These are phyloP conservation scores for Rhododendron henanense DNA, from an alignment of 148 eudicot genomes.

Conservation along the genomic window DNA sequence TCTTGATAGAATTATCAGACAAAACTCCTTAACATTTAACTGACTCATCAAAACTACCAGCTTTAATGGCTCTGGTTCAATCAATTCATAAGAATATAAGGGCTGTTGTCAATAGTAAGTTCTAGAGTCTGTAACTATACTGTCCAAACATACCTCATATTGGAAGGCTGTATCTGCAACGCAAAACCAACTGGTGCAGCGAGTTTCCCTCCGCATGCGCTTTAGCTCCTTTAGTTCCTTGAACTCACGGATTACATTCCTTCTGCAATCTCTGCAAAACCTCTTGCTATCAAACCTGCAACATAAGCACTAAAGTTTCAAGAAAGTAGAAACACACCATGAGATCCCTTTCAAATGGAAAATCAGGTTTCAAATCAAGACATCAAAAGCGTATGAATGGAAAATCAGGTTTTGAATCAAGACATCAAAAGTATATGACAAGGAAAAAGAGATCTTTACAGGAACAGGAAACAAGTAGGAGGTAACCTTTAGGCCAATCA, in stretches of 20 bases:
- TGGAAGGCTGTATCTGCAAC: constrained; percentile 88
- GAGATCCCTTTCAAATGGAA: neutral
- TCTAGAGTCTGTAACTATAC: neutral
- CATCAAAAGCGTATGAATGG: neutral
- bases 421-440: neutral
- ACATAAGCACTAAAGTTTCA: constrained; percentile 17
- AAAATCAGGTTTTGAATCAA: neutral
- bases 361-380: neutral
- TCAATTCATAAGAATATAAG: neutral
- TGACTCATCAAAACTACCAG: neutral
- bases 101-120: too few relatives aligned
- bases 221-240: constrained; percentile 92
- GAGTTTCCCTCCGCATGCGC: constrained; percentile 73
- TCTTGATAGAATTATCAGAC: neutral
- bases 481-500: neutral
- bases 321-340: constrained; percentile 10
- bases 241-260: constrained; percentile 94
- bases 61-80: neutral
- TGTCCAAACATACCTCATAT: constrained; percentile 62
- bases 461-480: neutral
- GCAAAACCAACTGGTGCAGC: constrained; percentile 95
- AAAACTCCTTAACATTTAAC: neutral
- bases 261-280: constrained; percentile 95
- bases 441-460: neutral
- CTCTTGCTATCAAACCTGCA: constrained; percentile 95